Conservation (phyloP, 1,284 basidiomycete genomes). For the Ustilago shanxiensis region DNA sequence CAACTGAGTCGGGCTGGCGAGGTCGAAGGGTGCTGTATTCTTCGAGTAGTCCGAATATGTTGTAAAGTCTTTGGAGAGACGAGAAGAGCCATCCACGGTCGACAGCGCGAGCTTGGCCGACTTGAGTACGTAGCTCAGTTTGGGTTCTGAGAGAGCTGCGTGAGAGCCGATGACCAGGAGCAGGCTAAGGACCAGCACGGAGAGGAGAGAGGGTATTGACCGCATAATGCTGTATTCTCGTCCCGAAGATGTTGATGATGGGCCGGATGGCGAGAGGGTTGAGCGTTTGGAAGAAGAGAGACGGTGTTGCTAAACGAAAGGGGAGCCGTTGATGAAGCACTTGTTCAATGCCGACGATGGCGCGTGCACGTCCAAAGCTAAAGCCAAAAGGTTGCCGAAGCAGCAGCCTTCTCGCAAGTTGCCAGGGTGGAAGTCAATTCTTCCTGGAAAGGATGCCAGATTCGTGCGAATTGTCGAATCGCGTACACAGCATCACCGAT, state of each 20-base stretch:
- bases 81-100: constrained; percentile 51
- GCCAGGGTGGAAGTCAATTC: constrained; percentile 31
- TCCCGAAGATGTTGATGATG: not conserved
- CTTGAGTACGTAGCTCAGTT: constrained; percentile 49
- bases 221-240: constrained; percentile 10
- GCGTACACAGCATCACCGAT: too few relatives aligned
- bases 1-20: constrained; percentile 32
- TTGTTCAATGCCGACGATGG: constrained; percentile 17
- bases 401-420: not conserved
- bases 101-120: constrained; percentile 51
- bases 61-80: constrained; percentile 41
- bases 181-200: constrained; percentile 14
- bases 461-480: constrained; percentile 11
- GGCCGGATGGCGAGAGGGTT: not conserved
- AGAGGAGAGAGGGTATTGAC: constrained; percentile 21
- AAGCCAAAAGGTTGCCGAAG: not conserved
- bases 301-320: not conserved
- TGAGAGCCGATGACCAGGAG: constrained; percentile 24
- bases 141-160: constrained; percentile 41
- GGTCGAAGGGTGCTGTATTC: constrained; percentile 38
- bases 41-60: constrained; percentile 39
- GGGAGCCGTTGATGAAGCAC: too few relatives aligned
- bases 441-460: not conserved
- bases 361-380: constrained; percentile 25
- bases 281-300: not conserved